Evolutionary conservation across 352 stramenopile species (phyloP).

Genomic region (Thalassiosira livingstoniorum): DNA sequence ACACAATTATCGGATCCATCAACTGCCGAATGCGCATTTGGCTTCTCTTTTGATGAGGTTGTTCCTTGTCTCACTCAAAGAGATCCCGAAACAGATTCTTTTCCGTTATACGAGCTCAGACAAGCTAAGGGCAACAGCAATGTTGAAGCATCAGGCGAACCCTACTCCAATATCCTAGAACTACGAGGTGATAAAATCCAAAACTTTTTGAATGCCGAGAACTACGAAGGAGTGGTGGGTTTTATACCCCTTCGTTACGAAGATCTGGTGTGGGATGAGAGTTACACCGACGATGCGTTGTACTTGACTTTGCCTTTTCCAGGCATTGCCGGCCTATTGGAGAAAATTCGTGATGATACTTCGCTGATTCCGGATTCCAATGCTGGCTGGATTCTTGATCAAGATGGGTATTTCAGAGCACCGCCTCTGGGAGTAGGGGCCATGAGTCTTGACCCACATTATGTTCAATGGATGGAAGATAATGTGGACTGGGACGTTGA

Average conservation of each 20-base stretch:
- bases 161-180: conserved; percentile 54
- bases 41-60: conserved; percentile 55
- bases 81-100: conserved; percentile 45
- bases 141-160: conserved; percentile 17
- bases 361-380: conserved; percentile 41
- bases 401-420: conserved; percentile 41
- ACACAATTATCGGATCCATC: conserved; percentile 21
- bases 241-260: conserved; percentile 55
- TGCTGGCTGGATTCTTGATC: conserved; percentile 55
- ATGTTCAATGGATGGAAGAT: conserved; percentile 61
- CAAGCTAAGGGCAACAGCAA: conserved; percentile 9
- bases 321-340: conserved; percentile 56
- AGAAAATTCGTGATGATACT: conserved; percentile 53
- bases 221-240: conserved; percentile 52
- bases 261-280: conserved; percentile 57
- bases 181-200: conserved; percentile 60
- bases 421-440: conserved; percentile 34
- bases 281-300: conserved; percentile 27
- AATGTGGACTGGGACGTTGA: conserved; percentile 61
- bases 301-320: conserved; percentile 45
- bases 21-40: conserved; percentile 35
- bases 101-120: conserved; percentile 63
- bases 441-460: conserved; percentile 42
- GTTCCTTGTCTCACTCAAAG: conserved; percentile 50
- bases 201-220: conserved; percentile 49